Percentiles rank a stretch among this genome's conserved stretches.
Evolutionary conservation across 441 rosid genomes (phyloP).

Genomic region (Eruca vesicaria): DNA sequence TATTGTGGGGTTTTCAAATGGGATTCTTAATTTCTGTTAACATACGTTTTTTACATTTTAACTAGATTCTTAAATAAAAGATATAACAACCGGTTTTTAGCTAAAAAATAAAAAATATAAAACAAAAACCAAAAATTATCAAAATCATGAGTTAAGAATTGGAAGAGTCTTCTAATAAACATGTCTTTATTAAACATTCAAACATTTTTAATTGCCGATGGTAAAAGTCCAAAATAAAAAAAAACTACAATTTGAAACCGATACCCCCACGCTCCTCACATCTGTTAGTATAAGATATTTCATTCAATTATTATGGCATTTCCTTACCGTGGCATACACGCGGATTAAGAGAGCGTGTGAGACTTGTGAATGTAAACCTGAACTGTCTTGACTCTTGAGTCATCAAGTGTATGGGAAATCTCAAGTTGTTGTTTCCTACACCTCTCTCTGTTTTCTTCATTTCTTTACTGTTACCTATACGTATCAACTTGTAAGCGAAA

Average conservation of each 20-base stretch:
- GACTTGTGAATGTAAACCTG: slow-evolving; percentile 13
- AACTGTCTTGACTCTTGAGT: slow-evolving; percentile 14
- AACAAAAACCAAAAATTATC: too few relatives aligned
- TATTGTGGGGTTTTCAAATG: too few relatives aligned
- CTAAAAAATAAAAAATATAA: too few relatives aligned
- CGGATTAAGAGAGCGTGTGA: neutral
- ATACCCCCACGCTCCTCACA: slow-evolving; percentile 4
- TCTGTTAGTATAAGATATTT: neutral
- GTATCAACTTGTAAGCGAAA: slow-evolving; percentile 27
- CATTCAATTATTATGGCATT: too few relatives aligned
- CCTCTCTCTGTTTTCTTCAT: slow-evolving; percentile 13
- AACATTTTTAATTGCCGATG: neutral
- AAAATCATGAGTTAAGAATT: too few relatives aligned
- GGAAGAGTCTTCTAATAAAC: too few relatives aligned
- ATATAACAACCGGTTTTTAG: too few relatives aligned
- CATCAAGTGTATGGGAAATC: slow-evolving; percentile 38
- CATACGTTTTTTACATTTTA: too few relatives aligned
- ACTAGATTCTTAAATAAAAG: too few relatives aligned
- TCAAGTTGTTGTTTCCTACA: slow-evolving; percentile 35
- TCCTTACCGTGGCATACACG: neutral
- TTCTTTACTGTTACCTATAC: slow-evolving; percentile 34
- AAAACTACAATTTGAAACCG: neutral
- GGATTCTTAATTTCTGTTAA: too few relatives aligned
- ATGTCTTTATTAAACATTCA: neutral
- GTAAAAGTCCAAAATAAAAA: neutral